Base-by-base conservation (phyloP, 768 basidiomycete genomes). In the Phylloporus sp. region DNA sequence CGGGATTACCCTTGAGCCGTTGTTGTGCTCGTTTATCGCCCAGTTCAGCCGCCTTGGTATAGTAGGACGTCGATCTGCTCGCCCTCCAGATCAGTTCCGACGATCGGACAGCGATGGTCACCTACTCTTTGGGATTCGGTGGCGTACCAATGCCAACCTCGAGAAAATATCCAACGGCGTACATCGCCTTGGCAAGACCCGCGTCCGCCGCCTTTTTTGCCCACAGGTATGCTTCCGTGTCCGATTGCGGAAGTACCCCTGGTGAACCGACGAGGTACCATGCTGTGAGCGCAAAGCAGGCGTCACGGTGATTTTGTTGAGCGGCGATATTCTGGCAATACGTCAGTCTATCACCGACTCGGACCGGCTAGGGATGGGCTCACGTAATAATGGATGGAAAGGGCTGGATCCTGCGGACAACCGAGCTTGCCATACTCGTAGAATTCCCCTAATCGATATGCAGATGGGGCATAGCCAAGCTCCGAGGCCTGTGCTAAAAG, bases 391-490 rank as follows among this genome's bases (percentile, higher is more conserved):
- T 99, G 96, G 58, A 99, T 99, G 37, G 91, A 95, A 46, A 99
- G 73, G 23, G 96, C 96, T 1, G 94, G 81, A 64, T 99, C 96
- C 63, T 93, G 90, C 15, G 96, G 96, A 60, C 96, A 98, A 9
- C 93, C 94, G 81, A 97, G 86, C 74, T 90, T 94, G 28, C 96
- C 96, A 66, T 98, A 99, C 72, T 99, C 96, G 66, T 99, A 99
- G 66, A 94, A 97, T 69, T 98, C 95, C 21, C 96, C 96, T 46
- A 98, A 71, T 49, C 91, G 83, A 70, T 93, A 90, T 26, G 96
- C 96, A 54, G 90, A 93, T 15, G 95, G 91, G 9, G 95, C 92
- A 68, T 97, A 97, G 5, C 93, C 93, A 21, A 99, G 77, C 67
- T 98, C 96, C 0, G 90, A 83, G 21, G 94, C 95, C 63, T 96